Evolutionary conservation across 2,329 filamentous ascomycete genomes (phyloP).

Genomic region (Drechslerella stenobrocha): DNA sequence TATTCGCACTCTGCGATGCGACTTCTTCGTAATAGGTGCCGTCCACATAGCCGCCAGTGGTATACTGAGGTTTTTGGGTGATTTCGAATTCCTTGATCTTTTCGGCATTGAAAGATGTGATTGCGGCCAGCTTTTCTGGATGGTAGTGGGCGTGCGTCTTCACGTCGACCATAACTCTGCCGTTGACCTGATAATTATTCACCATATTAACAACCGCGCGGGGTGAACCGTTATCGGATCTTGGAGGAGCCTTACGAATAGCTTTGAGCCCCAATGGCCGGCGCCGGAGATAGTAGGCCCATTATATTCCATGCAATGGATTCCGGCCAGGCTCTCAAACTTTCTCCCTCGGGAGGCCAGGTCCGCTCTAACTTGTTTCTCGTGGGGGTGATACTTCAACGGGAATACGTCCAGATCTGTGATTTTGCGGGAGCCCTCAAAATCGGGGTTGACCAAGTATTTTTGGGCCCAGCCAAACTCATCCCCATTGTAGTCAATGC

Average conservation of each 20-base stretch:
- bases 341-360: slow-evolving; percentile 58
- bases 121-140: slow-evolving; percentile 20
- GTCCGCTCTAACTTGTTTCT: slow-evolving; percentile 54
- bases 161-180: slow-evolving; percentile 56
- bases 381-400: slow-evolving; percentile 57
- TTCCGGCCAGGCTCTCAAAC: slow-evolving; percentile 59
- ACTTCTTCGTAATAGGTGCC: slow-evolving; percentile 41
- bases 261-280: slow-evolving; percentile 47
- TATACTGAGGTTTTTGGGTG: slow-evolving; percentile 6
- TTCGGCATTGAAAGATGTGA: slow-evolving; percentile 27
- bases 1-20: slow-evolving; percentile 24
- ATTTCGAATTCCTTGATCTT: slow-evolving; percentile 21
- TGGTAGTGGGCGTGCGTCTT: slow-evolving; percentile 54
- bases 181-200: no score
- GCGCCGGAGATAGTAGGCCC: slow-evolving; percentile 50
- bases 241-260: slow-evolving; percentile 21
- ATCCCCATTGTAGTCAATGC: slow-evolving; percentile 60
- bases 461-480: slow-evolving; percentile 58
- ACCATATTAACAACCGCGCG: no score
- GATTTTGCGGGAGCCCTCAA: slow-evolving; percentile 59
- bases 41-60: slow-evolving; percentile 31
- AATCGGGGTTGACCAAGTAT: slow-evolving; percentile 56
- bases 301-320: slow-evolving; percentile 60
- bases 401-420: slow-evolving; percentile 58
- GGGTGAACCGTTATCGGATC: neutral